Conservation (phyloP, 2,329 filamentous ascomycete species). For the Aureobasidium sp. region DNA sequence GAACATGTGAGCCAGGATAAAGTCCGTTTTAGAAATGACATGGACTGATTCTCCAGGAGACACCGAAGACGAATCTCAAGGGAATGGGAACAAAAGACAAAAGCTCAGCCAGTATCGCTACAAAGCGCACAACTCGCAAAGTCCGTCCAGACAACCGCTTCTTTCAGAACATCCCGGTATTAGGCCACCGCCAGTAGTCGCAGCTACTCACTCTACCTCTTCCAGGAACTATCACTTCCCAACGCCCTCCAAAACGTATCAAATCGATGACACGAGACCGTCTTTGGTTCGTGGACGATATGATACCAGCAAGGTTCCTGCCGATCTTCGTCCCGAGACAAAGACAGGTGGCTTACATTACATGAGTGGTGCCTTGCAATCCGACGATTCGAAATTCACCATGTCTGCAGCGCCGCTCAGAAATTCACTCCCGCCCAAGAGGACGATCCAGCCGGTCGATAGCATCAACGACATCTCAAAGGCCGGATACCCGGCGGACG, state of each 20-base stretch:
- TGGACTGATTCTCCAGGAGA: neutral
- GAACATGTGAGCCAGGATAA: neutral
- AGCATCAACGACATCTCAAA: neutral
- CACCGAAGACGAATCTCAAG: neutral
- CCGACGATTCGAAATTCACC: neutral
- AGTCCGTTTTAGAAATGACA: neutral
- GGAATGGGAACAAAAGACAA: neutral
- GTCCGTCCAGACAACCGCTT: neutral
- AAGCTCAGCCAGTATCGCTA: neutral
- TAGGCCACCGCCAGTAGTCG: neutral
- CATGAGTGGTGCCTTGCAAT: neutral
- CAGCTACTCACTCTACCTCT: neutral
- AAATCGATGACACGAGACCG: neutral
- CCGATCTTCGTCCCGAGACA: no score
- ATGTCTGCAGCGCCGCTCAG: neutral
- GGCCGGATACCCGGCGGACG: neutral
- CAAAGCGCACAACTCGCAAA: neutral
- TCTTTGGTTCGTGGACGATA: neutral
- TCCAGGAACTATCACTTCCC: neutral
- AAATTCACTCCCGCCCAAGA: neutral
- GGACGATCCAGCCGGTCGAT: conserved; percentile 2
- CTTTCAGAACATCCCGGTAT: neutral
- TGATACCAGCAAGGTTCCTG: neutral
- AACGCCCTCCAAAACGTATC: neutral
- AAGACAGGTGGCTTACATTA: neutral